A percentile compares a stretch with the other conserved stretches of the same genome.
Conservation (phyloP, 148 eudicot genomes). For the Drosera capensis region DNA sequence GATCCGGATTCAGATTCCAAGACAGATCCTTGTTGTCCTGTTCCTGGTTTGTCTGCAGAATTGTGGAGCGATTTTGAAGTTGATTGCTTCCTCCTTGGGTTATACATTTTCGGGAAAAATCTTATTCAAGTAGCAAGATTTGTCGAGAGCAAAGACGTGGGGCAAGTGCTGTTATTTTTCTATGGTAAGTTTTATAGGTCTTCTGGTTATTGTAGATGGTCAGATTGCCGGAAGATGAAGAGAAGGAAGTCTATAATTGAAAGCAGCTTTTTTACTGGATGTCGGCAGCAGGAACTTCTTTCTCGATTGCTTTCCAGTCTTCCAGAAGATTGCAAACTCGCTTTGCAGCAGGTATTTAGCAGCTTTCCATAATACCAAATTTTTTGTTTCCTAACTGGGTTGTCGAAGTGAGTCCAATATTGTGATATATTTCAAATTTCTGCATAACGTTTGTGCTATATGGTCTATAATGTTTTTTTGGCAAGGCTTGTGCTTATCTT, state of each 20-base stretch:
- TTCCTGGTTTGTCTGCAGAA: constrained; percentile 18
- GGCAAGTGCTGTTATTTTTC: constrained; percentile 27
- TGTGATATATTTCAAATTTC: too few relatives aligned
- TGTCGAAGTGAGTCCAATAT: too few relatives aligned
- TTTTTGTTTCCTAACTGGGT: too few relatives aligned
- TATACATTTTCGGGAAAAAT: constrained; percentile 14
- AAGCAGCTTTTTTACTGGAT: constrained; percentile 36
- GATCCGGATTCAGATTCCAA: not conserved
- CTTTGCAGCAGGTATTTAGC: constrained; percentile 47
- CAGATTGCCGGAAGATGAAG: constrained; percentile 28
- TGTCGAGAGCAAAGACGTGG: constrained; percentile 19
- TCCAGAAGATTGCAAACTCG: constrained; percentile 25
- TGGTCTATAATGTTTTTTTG: too few relatives aligned
- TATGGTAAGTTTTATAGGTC: constrained; percentile 37
- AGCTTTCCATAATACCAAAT: too few relatives aligned
- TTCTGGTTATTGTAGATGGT: constrained; percentile 30
- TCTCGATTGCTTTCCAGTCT: constrained; percentile 32
- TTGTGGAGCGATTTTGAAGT: constrained; percentile 15
- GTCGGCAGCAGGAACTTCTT: constrained; percentile 40
- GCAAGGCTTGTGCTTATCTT: too few relatives aligned
- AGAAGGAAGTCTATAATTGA: constrained; percentile 28
- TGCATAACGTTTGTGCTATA: too few relatives aligned
- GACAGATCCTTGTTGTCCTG: constrained; percentile 9
- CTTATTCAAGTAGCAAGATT: constrained; percentile 13
- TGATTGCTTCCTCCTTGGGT: constrained; percentile 12